A percentile compares a stretch with the other conserved stretches of the same genome.
Conservation (phyloP, 345 rosid species). For the Acer yangbiense region DNA sequence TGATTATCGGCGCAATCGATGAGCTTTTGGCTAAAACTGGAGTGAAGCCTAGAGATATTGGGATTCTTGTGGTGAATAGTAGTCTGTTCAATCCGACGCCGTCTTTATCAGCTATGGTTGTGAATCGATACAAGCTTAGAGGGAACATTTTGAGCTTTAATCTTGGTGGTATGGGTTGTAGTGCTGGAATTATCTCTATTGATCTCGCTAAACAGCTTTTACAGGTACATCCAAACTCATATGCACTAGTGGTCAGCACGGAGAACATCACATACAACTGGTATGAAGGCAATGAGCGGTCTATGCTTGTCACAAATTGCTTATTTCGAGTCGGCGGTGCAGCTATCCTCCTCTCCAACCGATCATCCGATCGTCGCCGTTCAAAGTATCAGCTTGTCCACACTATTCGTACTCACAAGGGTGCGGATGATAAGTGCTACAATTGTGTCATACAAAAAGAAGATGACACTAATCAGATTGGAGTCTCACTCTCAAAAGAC, state of each 20-base stretch:
- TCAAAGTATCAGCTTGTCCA: slow-evolving; percentile 60
- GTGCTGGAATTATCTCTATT: slow-evolving; percentile 41
- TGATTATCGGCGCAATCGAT: slow-evolving; percentile 40
- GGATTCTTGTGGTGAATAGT: slow-evolving; percentile 42
- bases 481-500: slow-evolving; percentile 59
- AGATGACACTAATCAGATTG: slow-evolving; percentile 39
- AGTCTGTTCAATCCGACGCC: slow-evolving; percentile 44
- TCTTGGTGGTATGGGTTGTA: slow-evolving; percentile 49
- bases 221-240: slow-evolving; percentile 48
- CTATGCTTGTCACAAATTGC: slow-evolving; percentile 67
- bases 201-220: slow-evolving; percentile 37
- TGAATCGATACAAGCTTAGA: slow-evolving; percentile 41
- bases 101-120: slow-evolving; percentile 43
- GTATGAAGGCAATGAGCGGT: slow-evolving; percentile 54
- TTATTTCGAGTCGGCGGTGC: slow-evolving; percentile 58
- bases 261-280: slow-evolving; percentile 52
- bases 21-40: slow-evolving; percentile 36
- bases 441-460: slow-evolving; percentile 57
- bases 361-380: slow-evolving; percentile 34
- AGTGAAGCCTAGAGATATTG: slow-evolving; percentile 42
- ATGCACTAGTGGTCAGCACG: slow-evolving; percentile 61
- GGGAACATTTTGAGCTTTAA: slow-evolving; percentile 38
- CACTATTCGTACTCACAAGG: slow-evolving; percentile 61
- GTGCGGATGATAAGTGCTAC: slow-evolving; percentile 51
- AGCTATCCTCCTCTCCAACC: slow-evolving; percentile 60